Percentiles rank a stretch among this genome's conserved stretches.
phyloP scores from a whole-genome alignment of 805 yeast species.

The Blastobotrys robertii region DNA sequence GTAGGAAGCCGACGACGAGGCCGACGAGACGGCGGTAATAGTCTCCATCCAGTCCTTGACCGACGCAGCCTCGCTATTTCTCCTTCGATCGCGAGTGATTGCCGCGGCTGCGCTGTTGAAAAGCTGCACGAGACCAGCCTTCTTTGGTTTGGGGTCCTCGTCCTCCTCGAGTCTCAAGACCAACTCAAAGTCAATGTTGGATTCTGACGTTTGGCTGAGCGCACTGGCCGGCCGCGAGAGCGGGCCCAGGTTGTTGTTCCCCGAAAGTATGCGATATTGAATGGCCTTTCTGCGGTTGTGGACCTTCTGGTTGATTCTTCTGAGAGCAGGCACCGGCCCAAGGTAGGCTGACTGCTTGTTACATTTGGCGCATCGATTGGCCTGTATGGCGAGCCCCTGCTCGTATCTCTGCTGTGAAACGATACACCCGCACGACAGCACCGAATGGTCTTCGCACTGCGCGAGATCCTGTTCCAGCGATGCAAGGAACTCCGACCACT shows the following conservation, averaged over 20 bases:
- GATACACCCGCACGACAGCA: constrained; percentile 14
- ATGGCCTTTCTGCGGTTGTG: not conserved
- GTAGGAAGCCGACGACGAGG: not conserved
- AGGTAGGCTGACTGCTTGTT: not conserved
- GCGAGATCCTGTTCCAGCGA: constrained; percentile 10
- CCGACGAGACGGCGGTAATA: not conserved
- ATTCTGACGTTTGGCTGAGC: not conserved
- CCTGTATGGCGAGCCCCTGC: not conserved
- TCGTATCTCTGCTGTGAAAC: constrained; percentile 6
- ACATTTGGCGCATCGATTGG: constrained; percentile 1
- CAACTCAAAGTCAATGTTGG: constrained; percentile 2
- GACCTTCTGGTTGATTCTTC: constrained; percentile 1
- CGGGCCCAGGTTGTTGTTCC: not conserved
- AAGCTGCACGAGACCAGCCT: constrained; percentile 2
- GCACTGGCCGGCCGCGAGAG: not conserved
- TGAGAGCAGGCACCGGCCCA: not conserved
- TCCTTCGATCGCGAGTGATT: not conserved
- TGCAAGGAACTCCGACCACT: constrained; percentile 13
- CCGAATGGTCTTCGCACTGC: constrained; percentile 4
- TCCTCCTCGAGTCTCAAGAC: not conserved
- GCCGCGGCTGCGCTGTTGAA: constrained; percentile 1
- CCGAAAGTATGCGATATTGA: not conserved
- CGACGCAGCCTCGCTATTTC: not conserved
- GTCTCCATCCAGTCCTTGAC: not conserved
- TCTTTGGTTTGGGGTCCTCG: not conserved